Base-by-base conservation (phyloP, 1,139 yeast species). In the Taphrina sp. region DNA sequence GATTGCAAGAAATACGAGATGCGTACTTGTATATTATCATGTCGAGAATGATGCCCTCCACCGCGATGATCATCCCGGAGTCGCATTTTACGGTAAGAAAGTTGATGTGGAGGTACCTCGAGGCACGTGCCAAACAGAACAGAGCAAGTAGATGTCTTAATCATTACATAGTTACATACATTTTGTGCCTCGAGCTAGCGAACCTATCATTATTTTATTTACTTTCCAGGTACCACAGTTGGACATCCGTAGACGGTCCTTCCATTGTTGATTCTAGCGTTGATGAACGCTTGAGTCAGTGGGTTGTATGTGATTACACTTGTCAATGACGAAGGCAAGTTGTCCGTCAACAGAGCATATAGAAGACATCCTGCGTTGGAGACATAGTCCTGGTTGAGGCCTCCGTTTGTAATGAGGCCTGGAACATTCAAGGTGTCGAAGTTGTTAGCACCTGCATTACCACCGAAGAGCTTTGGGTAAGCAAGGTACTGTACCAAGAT, bases 401-500 rank as follows among this genome's bases (percentile, higher is more conserved):
- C 5, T 8, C 46, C 46, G 29, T 49, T 39, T 14, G 17, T 14
- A 12, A 39, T 20, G 41, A 22, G 22, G 22, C 29, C 7, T 12
- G 39, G 33, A 23, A 38, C 19, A 34, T 49, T 39, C 19, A 17
- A 24, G 34, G 23, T 46, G 24, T 49, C 17, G 54, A 49, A 49
- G 19, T 38, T 38, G 46, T 22, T 24, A 31, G 16, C 43, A 3
- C 54, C 54, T n/a, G 35, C 36, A 24, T 49, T 49, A 29, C 54
- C 54, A 22, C 54, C 54, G 24, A 49, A 49, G 17, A 10, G 17
- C 5, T 26, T 35, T 19, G 54, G 54, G 23, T 41, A 29, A 2
- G 46, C 54, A 24, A 39, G n/a, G 41, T 49, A 49, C 24, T 49
- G 54, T 8, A 38, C 46, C 14, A 38, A 10, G n/a, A 49, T 49